phyloP scores from a whole-genome alignment of 495 filamentous ascomycete genomes.

The Viridothelium virens region DNA sequence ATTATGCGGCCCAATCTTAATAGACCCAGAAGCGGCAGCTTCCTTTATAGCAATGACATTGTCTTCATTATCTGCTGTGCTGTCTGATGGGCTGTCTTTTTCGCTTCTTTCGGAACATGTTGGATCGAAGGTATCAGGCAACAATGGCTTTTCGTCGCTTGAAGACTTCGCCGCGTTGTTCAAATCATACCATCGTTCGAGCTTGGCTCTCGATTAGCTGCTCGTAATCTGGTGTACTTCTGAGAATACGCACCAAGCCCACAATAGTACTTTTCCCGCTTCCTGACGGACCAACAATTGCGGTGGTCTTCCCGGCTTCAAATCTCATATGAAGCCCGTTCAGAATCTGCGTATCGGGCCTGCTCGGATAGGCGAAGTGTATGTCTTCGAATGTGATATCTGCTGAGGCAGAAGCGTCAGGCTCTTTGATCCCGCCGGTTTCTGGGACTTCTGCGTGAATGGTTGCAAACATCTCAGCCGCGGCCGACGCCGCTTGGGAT shows the following conservation, averaged over 20 bases:
- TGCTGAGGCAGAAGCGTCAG: conserved; percentile 20
- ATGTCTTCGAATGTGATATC: conserved; percentile 25
- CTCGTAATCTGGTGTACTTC: conserved; percentile 2
- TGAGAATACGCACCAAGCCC: conserved; percentile 21
- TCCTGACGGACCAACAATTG: conserved; percentile 31
- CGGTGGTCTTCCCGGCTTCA: conserved; percentile 29
- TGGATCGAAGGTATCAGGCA: conserved; percentile 5
- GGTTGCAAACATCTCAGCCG: conserved; percentile 34
- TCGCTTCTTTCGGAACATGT: conserved; percentile 11
- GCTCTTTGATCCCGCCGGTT: conserved; percentile 23
- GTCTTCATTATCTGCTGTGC: conserved; percentile 9
- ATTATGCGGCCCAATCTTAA: conserved; percentile 21
- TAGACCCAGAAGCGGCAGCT: conserved; percentile 19
- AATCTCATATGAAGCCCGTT: conserved; percentile 23
- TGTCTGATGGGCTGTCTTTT: conserved; percentile 11
- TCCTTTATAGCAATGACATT: conserved; percentile 11
- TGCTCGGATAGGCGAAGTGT: conserved; percentile 28
- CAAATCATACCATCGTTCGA: conserved; percentile 27
- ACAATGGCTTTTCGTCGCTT: conserved; percentile 16
- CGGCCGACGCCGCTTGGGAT: conserved; percentile 34
- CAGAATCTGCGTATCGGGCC: conserved; percentile 25
- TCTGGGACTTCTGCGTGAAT: conserved; percentile 32
- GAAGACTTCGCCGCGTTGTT: conserved; percentile 9
- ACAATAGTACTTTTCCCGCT: conserved; percentile 33
- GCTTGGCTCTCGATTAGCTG: background rate